Base-by-base conservation (phyloP, 768 basidiomycete genomes). In the Panaeolus papilionaceus region DNA sequence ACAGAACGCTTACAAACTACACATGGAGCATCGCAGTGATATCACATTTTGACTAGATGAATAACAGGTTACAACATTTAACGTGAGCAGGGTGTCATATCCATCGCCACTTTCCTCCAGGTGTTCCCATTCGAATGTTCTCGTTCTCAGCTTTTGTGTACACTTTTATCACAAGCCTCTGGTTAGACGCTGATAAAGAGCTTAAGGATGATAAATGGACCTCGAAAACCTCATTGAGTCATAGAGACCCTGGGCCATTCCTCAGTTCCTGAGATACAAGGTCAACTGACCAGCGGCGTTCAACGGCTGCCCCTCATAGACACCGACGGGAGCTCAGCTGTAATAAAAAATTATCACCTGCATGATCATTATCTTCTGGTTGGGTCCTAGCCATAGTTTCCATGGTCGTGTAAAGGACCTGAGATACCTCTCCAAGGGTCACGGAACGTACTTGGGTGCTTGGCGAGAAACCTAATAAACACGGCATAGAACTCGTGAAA, bases 141-240 rank as follows among this genome's bases (percentile, higher is more conserved):
- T 33, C 54, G 33, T n/a, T 16, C 28, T 4, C 33, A 16, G 33
- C 8, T 14, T 37, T 58, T 58, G 28, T 7, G 14, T 7, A 28
- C 54, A 58, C 20, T 28, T 58, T 58, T 58, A 58, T 58, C 54
- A 58, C 54, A 16, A 58, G 54, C 14, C 12, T 58, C 28, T 33
- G 20, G 33, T 33, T 58, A 58, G 54, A 33, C 54, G 54, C 54
- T 28, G 54, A 58, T 33, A 58, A 4, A 33, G 54, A 33, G 26
- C 33, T 16, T 3, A 33, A 33, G 3, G 49, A 2, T 4, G 12
- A 47, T 47, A 47, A 47, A 47, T 20, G 45, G 45, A n/a, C 16
- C 39, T 40, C 39, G 39, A 40, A 40, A 40, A 11, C 45, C 14
- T 16, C 9, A 10, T 42, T 16, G 40, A 42, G 40, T 42, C 4